phyloP scores from a whole-genome alignment of 2,329 filamentous ascomycete genomes.

The Botrytis aclada region DNA sequence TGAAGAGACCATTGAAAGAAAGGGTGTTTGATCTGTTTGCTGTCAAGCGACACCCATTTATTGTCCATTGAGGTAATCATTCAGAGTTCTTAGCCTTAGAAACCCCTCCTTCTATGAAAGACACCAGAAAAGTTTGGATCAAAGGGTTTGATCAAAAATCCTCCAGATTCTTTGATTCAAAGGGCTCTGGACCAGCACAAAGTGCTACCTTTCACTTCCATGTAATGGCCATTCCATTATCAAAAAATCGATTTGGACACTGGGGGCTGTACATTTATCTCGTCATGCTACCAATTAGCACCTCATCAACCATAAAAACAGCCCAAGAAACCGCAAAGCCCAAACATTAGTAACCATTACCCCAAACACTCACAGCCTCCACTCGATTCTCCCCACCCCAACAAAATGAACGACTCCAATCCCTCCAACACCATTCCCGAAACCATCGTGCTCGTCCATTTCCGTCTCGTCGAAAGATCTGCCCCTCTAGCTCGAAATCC shows the following conservation, averaged over 20 bases:
- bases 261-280: not conserved
- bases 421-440: not conserved
- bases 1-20: too few relatives aligned
- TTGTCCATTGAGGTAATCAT: not conserved
- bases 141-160: not conserved
- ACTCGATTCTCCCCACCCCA: not conserved
- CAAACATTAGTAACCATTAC: not conserved
- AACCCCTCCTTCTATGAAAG: not conserved
- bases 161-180: not conserved
- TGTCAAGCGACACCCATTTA: not conserved
- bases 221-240: not conserved
- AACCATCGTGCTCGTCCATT: not conserved
- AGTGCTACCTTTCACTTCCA: accelerated
- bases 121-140: not conserved
- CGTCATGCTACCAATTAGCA: accelerated
- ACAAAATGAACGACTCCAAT: not conserved
- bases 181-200: not conserved
- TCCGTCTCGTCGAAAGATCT: not conserved
- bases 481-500: not conserved
- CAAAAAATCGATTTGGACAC: not conserved
- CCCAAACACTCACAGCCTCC: not conserved
- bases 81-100: not conserved
- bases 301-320: not conserved
- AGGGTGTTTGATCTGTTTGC: not conserved
- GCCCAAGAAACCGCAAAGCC: not conserved